These are phyloP conservation scores for Hagleromyces aurorensis DNA, from an alignment of 805 yeast species.

Conservation along the genomic window DNA sequence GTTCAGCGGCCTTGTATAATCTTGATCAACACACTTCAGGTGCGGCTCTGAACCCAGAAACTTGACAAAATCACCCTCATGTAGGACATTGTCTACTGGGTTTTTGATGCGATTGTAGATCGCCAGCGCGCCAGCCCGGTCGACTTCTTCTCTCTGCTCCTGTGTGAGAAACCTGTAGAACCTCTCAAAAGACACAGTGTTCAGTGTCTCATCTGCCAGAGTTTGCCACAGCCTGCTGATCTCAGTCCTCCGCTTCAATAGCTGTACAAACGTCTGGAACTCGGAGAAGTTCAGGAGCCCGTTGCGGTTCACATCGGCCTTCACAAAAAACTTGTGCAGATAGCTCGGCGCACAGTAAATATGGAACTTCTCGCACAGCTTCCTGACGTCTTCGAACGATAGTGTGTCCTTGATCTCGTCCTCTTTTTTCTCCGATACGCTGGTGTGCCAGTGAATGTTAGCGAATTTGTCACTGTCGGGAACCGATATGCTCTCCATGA, in stretches of 20 bases:
- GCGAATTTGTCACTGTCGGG: conserved; percentile 55
- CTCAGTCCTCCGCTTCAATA: conserved; percentile 60
- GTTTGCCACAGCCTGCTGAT: conserved; percentile 42
- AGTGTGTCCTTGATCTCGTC: conserved; percentile 33
- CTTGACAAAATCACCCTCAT: conserved; percentile 21
- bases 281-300: conserved; percentile 59
- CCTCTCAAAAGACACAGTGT: conserved; percentile 21
- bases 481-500: conserved; percentile 55
- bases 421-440: conserved; percentile 33
- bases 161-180: conserved; percentile 39
- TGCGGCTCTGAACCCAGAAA: conserved; percentile 29
- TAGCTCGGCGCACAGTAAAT: conserved; percentile 56
- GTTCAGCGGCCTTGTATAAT: conserved; percentile 58
- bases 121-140: conserved; percentile 25
- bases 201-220: conserved; percentile 18
- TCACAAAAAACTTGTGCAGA: conserved; percentile 38
- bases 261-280: conserved; percentile 66
- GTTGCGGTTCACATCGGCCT: conserved; percentile 42
- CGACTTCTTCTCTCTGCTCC: conserved; percentile 41
- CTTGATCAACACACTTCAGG: conserved; percentile 18
- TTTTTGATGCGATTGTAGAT: conserved; percentile 35
- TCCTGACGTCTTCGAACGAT: conserved; percentile 59
- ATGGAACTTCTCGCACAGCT: conserved; percentile 58
- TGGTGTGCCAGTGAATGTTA: conserved; percentile 53
- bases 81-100: conserved; percentile 6